Evolutionary conservation across 2,329 filamentous ascomycete species (phyloP), one percentile per base, ranked within the genome.

Genomic region (Botrytis porri): DNA sequence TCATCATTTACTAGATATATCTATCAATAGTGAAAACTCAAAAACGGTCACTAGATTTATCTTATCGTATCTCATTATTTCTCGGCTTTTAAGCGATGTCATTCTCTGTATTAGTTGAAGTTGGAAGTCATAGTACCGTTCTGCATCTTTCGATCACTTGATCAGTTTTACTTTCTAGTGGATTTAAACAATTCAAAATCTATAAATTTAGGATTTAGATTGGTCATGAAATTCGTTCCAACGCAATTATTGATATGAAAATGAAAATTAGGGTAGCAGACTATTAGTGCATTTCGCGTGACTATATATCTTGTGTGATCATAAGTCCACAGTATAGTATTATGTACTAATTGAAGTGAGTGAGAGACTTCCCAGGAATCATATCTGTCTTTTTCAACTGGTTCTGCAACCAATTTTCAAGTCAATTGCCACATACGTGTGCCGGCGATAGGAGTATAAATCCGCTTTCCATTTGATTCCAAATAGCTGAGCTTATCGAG

Each of bases 191-290:
- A 25, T 51, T 4, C 0, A 51, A n/a, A 25, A 51, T 51, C 12
- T 1, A n/a, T n/a, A 14, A 0, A n/a, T n/a, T 51, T 0, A 25
- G n/a, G 25, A 6, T 51, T n/a, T 14, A 51, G 10, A n/a, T 6
- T 14, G 14, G 48, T 51, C 48, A 51, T 2, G 10, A n/a, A 0
- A 14, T 25, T 51, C 9, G 2, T 1, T 1, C 10, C 20, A 48
- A 48, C 8, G 45, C 45, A 10, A 4, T 25, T 48, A 8, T 48
- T 10, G 20, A 10, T 25, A 4, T 10, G 45, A n/a, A n/a, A n/a
- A n/a, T n/a, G 8, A 48, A 8, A 22, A 7, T 0, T 25, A 25
- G 0, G 4, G 16, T 10, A 48, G 8, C 22, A 45, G 43, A 3
- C 8, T 3, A 45, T 9, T 8, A 25, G 45, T 48, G 8, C 20